Base-by-base conservation (phyloP, 2,329 filamentous ascomycete genomes). In the Incumbomyces lentus region DNA sequence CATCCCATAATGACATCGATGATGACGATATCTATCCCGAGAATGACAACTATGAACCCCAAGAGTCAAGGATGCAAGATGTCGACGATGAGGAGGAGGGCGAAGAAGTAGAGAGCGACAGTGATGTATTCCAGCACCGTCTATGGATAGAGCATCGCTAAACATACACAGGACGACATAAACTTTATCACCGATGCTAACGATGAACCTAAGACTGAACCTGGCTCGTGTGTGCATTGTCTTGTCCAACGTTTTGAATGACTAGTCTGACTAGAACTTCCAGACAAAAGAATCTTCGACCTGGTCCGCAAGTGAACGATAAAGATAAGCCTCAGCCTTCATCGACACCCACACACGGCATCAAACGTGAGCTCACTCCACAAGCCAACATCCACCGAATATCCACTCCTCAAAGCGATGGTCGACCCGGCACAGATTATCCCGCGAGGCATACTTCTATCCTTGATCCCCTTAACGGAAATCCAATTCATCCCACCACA, bases 391-490 rank as follows among this genome's bases (percentile, higher is more conserved):
- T 38, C 55, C 57, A 33, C 60, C 60, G 30, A 30, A 33, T 46
- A 22, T 59, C 60, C 17, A 57, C 60, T 13, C 53, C 60, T 29
- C 64, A 42, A 56, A 59, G 48, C 59, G 57, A 49, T 58, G 61
- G 34, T 61, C 78, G 68, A 65, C 64, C 71, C 51, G 76, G 79
- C 41, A 76, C 78, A 68, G 81, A 56, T 70, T 92, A 63, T 69
- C 87, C 64, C 69, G 83, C 75, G 33, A 65, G 78, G 26, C 75
- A 72, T 34, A 89, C 83, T 48, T 95, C 88, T 11, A 89, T 79
- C 40, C 77, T 96, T 52, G 86, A 96, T 60, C 53, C 52, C 2
- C 77, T 95, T 45, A 80, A 93, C 63, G 83, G 76, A 3, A 85
- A 88, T 52, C 90, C 92, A 0, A 69, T 84, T 2, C 89, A 93